A percentile compares a stretch with the other conserved stretches of the same genome.
Conservation (phyloP, 371 early-diverging fungal genomes). For the Mucor plumbeus region DNA sequence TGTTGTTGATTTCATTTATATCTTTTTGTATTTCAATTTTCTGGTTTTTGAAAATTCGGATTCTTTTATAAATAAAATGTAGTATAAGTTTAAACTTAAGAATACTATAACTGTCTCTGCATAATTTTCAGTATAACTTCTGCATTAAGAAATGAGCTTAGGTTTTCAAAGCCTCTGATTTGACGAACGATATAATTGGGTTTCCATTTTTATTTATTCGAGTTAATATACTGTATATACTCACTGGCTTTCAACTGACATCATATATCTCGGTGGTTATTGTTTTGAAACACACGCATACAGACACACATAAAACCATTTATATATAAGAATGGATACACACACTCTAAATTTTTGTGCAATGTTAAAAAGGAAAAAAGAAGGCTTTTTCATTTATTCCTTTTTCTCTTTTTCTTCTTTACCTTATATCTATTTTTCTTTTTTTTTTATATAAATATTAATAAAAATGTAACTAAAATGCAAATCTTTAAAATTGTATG, state of each 20-base stretch:
- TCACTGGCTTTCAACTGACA: background rate
- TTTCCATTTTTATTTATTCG: no score
- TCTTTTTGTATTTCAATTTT: no score
- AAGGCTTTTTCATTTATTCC: background rate
- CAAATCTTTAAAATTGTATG: background rate
- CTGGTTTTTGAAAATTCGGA: no score
- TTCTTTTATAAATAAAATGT: no score
- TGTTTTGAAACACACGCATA: background rate
- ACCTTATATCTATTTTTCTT: background rate
- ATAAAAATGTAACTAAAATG: slow-evolving; percentile 11
- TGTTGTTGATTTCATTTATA: no score
- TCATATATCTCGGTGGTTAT: slow-evolving; percentile 9
- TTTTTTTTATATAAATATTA: background rate
- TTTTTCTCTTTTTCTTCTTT: slow-evolving; percentile 1
- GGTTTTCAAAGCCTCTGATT: no score
- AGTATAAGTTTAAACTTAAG: no score
- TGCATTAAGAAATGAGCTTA: no score
- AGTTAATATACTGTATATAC: no score
- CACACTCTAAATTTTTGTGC: slow-evolving; percentile 10
- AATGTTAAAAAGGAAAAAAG: slow-evolving; percentile 7
- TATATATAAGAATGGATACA: slow-evolving; percentile 1
- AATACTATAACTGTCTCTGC: no score
- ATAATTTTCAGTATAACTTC: no score
- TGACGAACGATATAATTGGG: no score
- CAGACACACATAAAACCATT: background rate